These are phyloP conservation scores for Fusarium marasasianum DNA, from an alignment of 2,329 filamentous ascomycete genomes.

Conservation along the genomic window DNA sequence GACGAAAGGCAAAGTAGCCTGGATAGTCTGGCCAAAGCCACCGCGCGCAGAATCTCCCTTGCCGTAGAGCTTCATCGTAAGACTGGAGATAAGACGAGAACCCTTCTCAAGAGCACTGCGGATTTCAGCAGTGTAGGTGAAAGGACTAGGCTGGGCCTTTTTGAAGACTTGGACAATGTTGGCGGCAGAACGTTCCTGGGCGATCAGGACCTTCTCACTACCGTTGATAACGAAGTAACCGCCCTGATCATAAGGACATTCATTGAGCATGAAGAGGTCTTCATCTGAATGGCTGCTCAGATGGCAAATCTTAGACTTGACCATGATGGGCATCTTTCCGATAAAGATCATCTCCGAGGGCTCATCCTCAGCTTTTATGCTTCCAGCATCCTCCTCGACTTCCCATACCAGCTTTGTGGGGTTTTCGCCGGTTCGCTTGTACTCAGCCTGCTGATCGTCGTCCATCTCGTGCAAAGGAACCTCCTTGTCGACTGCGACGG, in stretches of 20 bases:
- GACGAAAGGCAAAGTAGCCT: constrained; percentile 91
- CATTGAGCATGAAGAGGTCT: constrained; percentile 88
- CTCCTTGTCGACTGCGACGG: constrained; percentile 80
- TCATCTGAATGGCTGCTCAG: constrained; percentile 85
- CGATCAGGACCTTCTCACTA: constrained; percentile 97
- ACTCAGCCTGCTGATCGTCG: constrained; percentile 66
- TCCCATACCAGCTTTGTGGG: constrained; percentile 70
- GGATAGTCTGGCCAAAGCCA: constrained; percentile 86
- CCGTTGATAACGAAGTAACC: constrained; percentile 99
- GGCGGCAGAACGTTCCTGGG: constrained; percentile 95
- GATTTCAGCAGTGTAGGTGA: constrained; percentile 94
- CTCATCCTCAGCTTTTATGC: constrained; percentile 60
- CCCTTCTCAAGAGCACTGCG: constrained; percentile 96
- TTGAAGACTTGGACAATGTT: constrained; percentile 99
- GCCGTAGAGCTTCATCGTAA: constrained; percentile 88
- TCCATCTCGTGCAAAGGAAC: constrained; percentile 75
- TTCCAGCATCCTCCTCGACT: constrained; percentile 65
- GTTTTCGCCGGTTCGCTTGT: constrained; percentile 63
- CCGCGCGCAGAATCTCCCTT: constrained; percentile 83
- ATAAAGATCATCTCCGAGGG: constrained; percentile 84
- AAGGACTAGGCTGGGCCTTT: constrained; percentile 91
- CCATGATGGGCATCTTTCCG: constrained; percentile 96
- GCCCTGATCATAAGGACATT: constrained; percentile 97
- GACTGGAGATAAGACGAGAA: constrained; percentile 90
- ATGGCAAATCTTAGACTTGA: constrained; percentile 96